Conservation (phyloP, 129 eudicot genomes). For the Artemisia annua region DNA sequence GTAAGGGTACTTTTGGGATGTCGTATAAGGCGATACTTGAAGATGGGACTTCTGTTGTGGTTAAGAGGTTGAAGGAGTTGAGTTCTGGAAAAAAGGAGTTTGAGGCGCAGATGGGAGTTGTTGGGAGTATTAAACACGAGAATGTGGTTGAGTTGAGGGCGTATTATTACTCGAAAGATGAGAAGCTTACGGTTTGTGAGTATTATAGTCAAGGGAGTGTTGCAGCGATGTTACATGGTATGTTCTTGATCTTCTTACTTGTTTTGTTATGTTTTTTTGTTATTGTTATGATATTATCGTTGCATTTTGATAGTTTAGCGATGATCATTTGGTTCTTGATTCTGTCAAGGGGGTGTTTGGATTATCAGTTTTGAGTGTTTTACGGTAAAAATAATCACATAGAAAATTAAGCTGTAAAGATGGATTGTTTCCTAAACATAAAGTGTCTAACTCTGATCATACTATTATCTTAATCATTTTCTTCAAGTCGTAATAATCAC, state of each 20-base stretch:
- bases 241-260: slow-evolving; percentile 27
- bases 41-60: slow-evolving; percentile 92
- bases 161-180: slow-evolving; percentile 92
- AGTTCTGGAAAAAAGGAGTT: slow-evolving; percentile 83
- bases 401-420: too few species aligned
- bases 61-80: slow-evolving; percentile 92
- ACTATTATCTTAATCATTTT: neutral
- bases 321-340: slow-evolving; percentile 1
- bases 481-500: neutral
- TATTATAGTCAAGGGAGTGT: slow-evolving; percentile 82
- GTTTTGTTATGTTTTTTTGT: neutral
- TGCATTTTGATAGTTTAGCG: neutral
- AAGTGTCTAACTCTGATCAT: neutral
- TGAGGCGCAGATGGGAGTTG: slow-evolving; percentile 85
- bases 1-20: slow-evolving; percentile 95
- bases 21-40: slow-evolving; percentile 91
- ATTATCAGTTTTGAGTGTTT: slow-evolving; percentile 1
- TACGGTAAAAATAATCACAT: neutral
- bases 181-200: slow-evolving; percentile 88
- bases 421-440: too few species aligned
- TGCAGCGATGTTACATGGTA: slow-evolving; percentile 93
- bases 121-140: slow-evolving; percentile 89
- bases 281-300: slow-evolving; percentile 17
- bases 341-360: neutral
- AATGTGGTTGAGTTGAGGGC: slow-evolving; percentile 86